Conservation (phyloP, 129 eudicot species). For the Apium graveolens region DNA sequence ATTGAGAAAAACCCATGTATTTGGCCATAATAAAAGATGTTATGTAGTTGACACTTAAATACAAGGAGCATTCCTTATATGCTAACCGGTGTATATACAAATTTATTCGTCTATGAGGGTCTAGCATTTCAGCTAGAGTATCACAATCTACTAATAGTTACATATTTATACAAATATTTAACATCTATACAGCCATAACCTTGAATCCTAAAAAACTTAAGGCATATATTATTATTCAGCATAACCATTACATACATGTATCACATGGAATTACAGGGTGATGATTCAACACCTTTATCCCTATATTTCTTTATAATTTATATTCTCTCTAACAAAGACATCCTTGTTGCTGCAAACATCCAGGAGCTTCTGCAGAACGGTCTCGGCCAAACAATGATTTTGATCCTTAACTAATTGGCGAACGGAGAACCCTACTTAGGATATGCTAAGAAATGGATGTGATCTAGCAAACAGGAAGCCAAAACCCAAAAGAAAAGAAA, state of each 20-base stretch:
- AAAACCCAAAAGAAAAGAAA: background rate
- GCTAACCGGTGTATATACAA: background rate
- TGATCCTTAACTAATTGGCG: background rate
- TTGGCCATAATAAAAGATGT: too few species aligned
- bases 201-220: background rate
- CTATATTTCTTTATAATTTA: background rate
- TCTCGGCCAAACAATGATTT: background rate
- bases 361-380: background rate
- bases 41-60: too few species aligned
- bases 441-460: background rate
- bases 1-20: background rate
- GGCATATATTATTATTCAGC: background rate
- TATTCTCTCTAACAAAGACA: background rate
- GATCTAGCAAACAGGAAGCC: background rate
- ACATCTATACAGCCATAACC: background rate
- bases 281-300: background rate
- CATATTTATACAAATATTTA: background rate
- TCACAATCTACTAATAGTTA: background rate
- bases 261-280: background rate
- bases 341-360: background rate
- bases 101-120: background rate
- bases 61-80: background rate
- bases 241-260: background rate
- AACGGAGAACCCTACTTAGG: background rate
- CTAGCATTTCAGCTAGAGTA: background rate